Evolutionary conservation across 2,329 filamentous ascomycete genomes (phyloP).

Genomic region (Plectosphaerella cucumerina): DNA sequence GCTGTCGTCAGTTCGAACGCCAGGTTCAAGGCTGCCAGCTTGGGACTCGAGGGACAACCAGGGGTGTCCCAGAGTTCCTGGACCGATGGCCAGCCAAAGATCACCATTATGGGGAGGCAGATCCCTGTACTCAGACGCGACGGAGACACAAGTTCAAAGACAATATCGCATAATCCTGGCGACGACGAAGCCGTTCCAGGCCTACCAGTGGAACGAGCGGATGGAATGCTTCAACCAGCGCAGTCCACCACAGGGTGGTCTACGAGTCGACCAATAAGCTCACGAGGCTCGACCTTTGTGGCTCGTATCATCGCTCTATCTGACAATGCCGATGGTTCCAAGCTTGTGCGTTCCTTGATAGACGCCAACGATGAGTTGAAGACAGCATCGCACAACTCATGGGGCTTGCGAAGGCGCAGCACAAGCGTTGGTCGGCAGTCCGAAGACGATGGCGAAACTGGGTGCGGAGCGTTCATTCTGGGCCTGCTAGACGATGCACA

Average conservation of each 20-base stretch:
- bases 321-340: constrained; percentile 32
- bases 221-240: constrained; percentile 11
- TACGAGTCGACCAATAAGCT: constrained; percentile 44
- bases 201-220: constrained; percentile 10
- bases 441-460: constrained; percentile 59
- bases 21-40: constrained; percentile 67
- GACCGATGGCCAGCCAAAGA: constrained; percentile 69
- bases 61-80: constrained; percentile 67
- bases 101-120: constrained; percentile 69
- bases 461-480: constrained; percentile 53
- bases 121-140: constrained; percentile 72
- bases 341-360: constrained; percentile 44
- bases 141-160: constrained; percentile 32
- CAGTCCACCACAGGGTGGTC: constrained; percentile 38
- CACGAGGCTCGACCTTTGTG: constrained; percentile 53
- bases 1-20: constrained; percentile 81
- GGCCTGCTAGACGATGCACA: constrained; percentile 47
- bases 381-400: constrained; percentile 55
- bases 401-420: constrained; percentile 40
- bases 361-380: constrained; percentile 43
- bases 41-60: constrained; percentile 65
- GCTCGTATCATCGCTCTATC: constrained; percentile 44
- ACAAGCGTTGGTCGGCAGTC: constrained; percentile 21
- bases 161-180: not conserved
- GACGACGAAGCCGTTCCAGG: constrained; percentile 7